Conservation (phyloP, 2,329 filamentous ascomycete species). For the Phyllosticta citribraziliensis region DNA sequence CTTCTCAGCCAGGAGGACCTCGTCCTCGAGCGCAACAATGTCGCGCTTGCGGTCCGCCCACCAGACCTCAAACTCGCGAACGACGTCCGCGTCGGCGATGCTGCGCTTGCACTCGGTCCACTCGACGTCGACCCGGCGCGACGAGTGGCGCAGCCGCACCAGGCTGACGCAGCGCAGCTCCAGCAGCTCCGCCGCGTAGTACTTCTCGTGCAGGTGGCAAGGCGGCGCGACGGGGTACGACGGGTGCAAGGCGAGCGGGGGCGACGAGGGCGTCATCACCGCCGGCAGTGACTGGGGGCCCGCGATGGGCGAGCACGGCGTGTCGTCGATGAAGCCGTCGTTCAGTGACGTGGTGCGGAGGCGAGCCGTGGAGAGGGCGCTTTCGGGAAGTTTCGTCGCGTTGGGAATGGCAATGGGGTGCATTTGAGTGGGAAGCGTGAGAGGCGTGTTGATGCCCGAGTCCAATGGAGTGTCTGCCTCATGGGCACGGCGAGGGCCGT, state of each 20-base stretch:
- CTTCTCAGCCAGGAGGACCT: background rate
- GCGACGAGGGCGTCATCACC: background rate
- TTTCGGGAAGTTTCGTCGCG: background rate
- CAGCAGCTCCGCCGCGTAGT: slow-evolving; percentile 26
- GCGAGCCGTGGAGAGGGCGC: background rate
- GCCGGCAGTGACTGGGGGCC: background rate
- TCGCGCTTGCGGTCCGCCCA: slow-evolving; percentile 4
- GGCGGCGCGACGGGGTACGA: slow-evolving; percentile 20
- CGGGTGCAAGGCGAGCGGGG: background rate
- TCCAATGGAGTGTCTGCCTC: background rate
- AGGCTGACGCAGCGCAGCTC: slow-evolving; percentile 32
- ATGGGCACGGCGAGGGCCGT: background rate
- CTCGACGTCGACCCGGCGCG: slow-evolving; percentile 25
- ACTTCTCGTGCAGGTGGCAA: slow-evolving; percentile 24
- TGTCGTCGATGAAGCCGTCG: background rate
- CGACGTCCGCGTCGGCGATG: background rate
- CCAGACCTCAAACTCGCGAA: slow-evolving; percentile 8
- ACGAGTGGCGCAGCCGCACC: slow-evolving; percentile 33
- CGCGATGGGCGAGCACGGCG: background rate
- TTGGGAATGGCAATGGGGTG: background rate
- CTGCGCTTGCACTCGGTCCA: slow-evolving; percentile 18
- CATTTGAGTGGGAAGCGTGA: background rate
- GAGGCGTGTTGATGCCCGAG: background rate
- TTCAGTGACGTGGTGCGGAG: background rate
- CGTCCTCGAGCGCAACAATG: background rate